Percentiles rank a stretch among this genome's conserved stretches.
These are phyloP conservation scores for Fraxinus velutina DNA, from an alignment of 305 asterid genomes.

Conservation along the genomic window DNA sequence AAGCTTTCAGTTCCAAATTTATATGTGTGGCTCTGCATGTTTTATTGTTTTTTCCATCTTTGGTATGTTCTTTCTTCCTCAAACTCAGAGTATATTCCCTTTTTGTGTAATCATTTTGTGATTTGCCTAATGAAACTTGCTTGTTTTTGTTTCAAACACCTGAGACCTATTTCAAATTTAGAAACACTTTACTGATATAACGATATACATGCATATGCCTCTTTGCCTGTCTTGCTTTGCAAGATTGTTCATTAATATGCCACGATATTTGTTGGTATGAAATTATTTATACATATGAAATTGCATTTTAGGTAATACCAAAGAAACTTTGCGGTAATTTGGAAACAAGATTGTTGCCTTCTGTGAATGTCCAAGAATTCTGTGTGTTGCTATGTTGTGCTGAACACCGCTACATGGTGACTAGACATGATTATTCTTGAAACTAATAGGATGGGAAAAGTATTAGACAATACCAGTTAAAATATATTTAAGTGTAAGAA, in stretches of 20 bases:
- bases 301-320: not conserved
- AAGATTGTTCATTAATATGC: conserved; percentile 11
- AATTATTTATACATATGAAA: not conserved
- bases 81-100: not conserved
- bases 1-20: conserved; percentile 95
- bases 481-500: not conserved
- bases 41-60: conserved; percentile 91
- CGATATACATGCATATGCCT: conserved; percentile 4
- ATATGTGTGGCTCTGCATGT: conserved; percentile 99
- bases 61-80: conserved; percentile 60
- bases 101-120: not conserved
- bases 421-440: not conserved
- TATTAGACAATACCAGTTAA: not conserved
- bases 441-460: not conserved
- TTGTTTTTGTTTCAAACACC: conserved; percentile 7
- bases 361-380: not conserved
- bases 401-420: not conserved
- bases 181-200: not conserved
- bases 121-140: conserved; percentile 7
- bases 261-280: not conserved
- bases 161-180: not conserved
- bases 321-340: not conserved
- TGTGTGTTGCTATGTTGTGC: not conserved
- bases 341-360: not conserved
- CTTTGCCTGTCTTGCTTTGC: conserved; percentile 11